A percentile compares a stretch with the other conserved stretches of the same genome.
phyloP scores from a whole-genome alignment of 257 asterid genomes.

The Solanum virginianum region DNA sequence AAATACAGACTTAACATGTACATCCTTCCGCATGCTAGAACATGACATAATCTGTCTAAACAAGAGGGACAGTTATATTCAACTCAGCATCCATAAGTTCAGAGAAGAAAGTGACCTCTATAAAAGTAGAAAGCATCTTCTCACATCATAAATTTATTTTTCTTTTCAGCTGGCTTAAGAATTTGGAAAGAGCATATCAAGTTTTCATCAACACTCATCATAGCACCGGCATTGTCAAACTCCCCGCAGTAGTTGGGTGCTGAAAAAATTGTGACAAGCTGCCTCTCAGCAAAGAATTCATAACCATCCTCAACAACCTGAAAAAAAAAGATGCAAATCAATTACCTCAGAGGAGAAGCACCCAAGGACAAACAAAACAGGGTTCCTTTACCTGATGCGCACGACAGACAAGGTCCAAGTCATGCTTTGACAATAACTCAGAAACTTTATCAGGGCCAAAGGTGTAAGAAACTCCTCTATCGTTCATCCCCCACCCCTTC shows the following conservation, averaged over 20 bases:
- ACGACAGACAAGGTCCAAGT: not conserved
- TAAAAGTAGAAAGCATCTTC: not conserved
- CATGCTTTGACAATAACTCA: not conserved
- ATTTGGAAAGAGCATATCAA: not conserved
- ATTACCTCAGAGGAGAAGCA: not conserved
- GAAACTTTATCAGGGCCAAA: not conserved
- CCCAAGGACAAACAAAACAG: not conserved
- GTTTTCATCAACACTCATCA: not conserved
- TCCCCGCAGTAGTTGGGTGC: not conserved
- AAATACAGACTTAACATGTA: not conserved
- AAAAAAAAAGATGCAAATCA: not conserved
- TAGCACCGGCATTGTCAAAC: not conserved
- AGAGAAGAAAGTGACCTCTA: not conserved
- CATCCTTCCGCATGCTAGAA: not conserved
- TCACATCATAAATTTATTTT: not conserved
- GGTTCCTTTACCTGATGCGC: not conserved
- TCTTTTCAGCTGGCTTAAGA: not conserved
- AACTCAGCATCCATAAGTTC: not conserved
- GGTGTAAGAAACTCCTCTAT: not conserved
- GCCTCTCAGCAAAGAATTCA: not conserved
- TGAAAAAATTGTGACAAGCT: not conserved
- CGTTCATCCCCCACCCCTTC: not conserved
- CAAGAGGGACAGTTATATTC: not conserved
- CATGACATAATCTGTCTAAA: not conserved
- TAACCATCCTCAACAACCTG: not conserved